Evolutionary conservation across 2,329 filamentous ascomycete genomes (phyloP).

Genomic region (Fusarium sp.): DNA sequence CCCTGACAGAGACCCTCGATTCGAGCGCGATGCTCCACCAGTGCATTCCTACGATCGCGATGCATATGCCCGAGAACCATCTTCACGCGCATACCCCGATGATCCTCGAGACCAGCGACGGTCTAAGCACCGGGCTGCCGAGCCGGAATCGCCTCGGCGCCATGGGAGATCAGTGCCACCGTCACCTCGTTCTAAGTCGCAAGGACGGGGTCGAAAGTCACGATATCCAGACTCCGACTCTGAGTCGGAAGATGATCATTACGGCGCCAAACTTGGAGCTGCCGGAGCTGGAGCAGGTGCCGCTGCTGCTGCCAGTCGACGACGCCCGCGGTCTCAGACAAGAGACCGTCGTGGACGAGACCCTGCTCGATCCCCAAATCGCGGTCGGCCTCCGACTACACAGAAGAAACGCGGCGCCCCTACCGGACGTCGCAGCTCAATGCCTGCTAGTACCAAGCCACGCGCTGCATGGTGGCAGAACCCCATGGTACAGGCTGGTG

Average conservation of each 20-base stretch:
- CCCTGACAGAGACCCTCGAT: constrained; percentile 23
- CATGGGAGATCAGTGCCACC: constrained; percentile 28
- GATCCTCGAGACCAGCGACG: constrained; percentile 16
- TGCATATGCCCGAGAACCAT: constrained; percentile 8
- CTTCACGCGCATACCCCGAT: neutral
- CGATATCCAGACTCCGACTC: constrained; percentile 28
- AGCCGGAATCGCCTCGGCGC: constrained; percentile 31
- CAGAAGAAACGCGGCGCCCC: constrained; percentile 32
- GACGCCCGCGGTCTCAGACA: constrained; percentile 42
- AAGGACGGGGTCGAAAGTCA: constrained; percentile 26
- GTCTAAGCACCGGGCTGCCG: constrained; percentile 5
- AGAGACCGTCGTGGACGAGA: constrained; percentile 29
- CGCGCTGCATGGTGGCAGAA: constrained; percentile 53
- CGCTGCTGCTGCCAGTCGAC: constrained; percentile 21
- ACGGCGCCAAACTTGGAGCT: constrained; percentile 5
- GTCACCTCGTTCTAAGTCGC: constrained; percentile 27
- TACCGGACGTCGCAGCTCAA: constrained; percentile 48
- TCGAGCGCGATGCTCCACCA: constrained; percentile 11
- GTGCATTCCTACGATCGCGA: constrained; percentile 23
- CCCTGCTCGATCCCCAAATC: constrained; percentile 27
- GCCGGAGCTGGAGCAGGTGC: constrained; percentile 20
- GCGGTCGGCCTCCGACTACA: constrained; percentile 41
- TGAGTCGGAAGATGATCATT: constrained; percentile 36
- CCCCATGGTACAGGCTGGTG: constrained; percentile 55
- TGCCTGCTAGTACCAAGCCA: constrained; percentile 47